Conservation (phyloP, 176 grass and related monocot species). For the Puya raimondii region DNA sequence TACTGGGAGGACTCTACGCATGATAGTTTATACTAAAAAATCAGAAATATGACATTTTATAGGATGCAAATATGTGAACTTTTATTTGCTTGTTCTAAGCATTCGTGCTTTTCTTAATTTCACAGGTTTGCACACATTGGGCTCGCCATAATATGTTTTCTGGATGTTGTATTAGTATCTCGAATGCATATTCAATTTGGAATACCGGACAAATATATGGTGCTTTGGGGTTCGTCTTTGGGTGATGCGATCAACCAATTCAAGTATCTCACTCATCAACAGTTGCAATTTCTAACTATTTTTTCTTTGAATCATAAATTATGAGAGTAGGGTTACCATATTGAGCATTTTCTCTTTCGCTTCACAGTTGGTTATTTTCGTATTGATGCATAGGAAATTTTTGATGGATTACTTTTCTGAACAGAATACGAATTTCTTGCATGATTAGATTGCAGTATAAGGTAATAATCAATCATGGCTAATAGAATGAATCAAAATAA, state of each 20-base stretch:
- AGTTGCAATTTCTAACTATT: neutral
- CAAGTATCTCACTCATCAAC: constrained; percentile 35
- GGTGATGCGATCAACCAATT: constrained; percentile 70
- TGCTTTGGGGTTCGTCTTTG: constrained; percentile 64
- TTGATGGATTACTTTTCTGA: too few relatives aligned
- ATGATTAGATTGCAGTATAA: too few relatives aligned
- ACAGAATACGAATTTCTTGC: too few relatives aligned
- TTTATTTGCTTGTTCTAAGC: neutral
- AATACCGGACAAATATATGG: constrained; percentile 65
- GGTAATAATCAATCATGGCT: too few relatives aligned
- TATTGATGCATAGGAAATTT: too few relatives aligned
- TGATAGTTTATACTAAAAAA: neutral
- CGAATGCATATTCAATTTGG: constrained; percentile 42
- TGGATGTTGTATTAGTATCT: constrained; percentile 59
- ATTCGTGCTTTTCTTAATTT: constrained; percentile 14
- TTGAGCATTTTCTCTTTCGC: neutral
- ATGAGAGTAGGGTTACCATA: neutral
- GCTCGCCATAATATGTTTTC: constrained; percentile 42
- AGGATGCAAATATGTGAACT: neutral
- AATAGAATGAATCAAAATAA: too few relatives aligned
- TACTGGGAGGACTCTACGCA: neutral
- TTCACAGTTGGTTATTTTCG: neutral
- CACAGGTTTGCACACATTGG: constrained; percentile 64
- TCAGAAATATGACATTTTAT: too few relatives aligned
- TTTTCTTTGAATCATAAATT: constrained; percentile 20